Evolutionary conservation across 208 protist genomes (phyloP).

Genomic region (Strigomonas galati): DNA sequence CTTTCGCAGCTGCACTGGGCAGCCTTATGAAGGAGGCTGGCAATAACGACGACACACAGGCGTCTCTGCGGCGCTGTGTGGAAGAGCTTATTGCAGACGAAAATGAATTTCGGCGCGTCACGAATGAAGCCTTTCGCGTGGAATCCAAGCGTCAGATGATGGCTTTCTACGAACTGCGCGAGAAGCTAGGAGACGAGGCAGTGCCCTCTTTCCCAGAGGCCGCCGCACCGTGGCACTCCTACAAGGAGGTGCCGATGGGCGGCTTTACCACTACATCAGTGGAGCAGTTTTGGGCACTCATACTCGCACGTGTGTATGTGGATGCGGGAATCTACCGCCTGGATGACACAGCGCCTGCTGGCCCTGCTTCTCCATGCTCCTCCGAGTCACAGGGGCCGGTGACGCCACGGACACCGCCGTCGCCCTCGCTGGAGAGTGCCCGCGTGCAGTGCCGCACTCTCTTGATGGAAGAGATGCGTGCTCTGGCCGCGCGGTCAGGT

Average conservation of each 20-base stretch:
- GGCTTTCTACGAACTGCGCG: slow-evolving; percentile 7
- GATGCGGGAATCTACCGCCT: not conserved
- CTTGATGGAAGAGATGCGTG: too few species aligned
- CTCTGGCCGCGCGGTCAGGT: too few species aligned
- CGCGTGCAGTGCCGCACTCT: not conserved
- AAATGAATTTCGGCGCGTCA: not conserved
- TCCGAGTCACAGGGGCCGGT: too few species aligned
- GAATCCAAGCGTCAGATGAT: slow-evolving; percentile 9
- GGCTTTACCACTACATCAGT: slow-evolving; percentile 27
- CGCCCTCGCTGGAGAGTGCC: too few species aligned
- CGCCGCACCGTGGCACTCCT: slow-evolving; percentile 14
- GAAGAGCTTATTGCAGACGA: too few species aligned
- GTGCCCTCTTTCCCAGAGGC: slow-evolving; percentile 21
- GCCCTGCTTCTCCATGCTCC: too few species aligned
- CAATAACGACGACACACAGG: too few species aligned
- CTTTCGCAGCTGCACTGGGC: too few species aligned
- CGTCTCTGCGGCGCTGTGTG: too few species aligned
- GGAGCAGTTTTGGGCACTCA: slow-evolving; percentile 42
- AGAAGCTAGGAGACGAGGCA: not conserved
- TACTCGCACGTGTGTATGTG: slow-evolving; percentile 26
- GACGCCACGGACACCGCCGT: too few species aligned
- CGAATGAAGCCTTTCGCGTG: slow-evolving; percentile 1
- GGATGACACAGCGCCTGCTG: too few species aligned
- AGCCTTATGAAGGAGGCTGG: too few species aligned
- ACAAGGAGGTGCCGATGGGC: slow-evolving; percentile 62